A percentile compares a stretch with the other conserved stretches of the same genome.
phyloP scores from a whole-genome alignment of 495 filamentous ascomycete genomes.

The Penicillium verhagenii region DNA sequence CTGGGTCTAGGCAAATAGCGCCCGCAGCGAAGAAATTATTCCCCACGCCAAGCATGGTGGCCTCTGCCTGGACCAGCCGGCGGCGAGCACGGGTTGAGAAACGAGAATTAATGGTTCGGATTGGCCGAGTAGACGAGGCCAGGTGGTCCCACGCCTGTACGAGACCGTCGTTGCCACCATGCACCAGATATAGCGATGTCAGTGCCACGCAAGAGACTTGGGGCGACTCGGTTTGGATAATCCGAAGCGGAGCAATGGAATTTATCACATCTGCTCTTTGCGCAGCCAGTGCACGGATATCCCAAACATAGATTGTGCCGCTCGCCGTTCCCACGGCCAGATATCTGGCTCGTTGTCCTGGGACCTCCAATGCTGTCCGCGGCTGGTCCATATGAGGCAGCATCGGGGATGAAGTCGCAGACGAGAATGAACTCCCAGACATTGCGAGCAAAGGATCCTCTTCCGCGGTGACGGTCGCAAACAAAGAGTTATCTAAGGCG shows the following conservation, averaged over 20 bases:
- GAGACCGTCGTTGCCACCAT: conserved; percentile 91
- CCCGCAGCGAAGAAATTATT: conserved; percentile 82
- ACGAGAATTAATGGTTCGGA: conserved; percentile 86
- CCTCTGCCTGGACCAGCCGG: conserved; percentile 68
- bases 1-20: conserved; percentile 83
- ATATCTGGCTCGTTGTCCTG: conserved; percentile 80
- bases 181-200: conserved; percentile 82
- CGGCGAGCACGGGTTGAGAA: conserved; percentile 80
- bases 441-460: conserved; percentile 72
- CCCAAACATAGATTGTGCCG: conserved; percentile 82
- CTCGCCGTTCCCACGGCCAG: conserved; percentile 76
- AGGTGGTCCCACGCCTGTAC: conserved; percentile 97
- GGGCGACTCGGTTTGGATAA: conserved; percentile 90
- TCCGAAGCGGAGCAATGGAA: conserved; percentile 62
- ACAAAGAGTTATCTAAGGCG: conserved; percentile 73
- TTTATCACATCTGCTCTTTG: conserved; percentile 50
- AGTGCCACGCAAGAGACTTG: conserved; percentile 82
- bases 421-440: conserved; percentile 56
- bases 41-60: conserved; percentile 60
- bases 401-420: conserved; percentile 56
- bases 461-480: conserved; percentile 63
- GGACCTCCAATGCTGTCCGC: conserved; percentile 53
- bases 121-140: conserved; percentile 72
- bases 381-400: conserved; percentile 47
- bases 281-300: conserved; percentile 65